Conservation (phyloP, 805 yeast species). For the Candida parachauliodes region DNA sequence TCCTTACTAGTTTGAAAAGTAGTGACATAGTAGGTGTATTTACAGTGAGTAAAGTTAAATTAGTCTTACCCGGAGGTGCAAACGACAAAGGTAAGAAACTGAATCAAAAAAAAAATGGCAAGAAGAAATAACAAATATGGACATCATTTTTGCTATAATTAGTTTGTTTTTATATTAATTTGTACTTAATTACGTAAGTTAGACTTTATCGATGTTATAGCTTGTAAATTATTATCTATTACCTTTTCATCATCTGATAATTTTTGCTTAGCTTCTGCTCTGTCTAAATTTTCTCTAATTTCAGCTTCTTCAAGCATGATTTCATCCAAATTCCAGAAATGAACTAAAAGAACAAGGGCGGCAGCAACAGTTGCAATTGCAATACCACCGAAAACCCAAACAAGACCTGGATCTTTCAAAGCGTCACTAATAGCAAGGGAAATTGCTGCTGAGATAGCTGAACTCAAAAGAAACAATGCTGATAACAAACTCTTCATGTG, state of each 20-base stretch:
- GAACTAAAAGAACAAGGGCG: constrained; percentile 27
- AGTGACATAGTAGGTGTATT: constrained; percentile 64
- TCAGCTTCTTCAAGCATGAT: constrained; percentile 37
- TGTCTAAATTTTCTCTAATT: constrained; percentile 18
- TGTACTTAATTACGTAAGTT: constrained; percentile 1
- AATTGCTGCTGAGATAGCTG: constrained; percentile 48
- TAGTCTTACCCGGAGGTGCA: constrained; percentile 49
- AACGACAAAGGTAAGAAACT: constrained; percentile 9
- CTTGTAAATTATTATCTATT: constrained; percentile 3
- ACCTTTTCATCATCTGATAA: neutral
- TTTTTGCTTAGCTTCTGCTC: constrained; percentile 1
- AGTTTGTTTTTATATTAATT: too few relatives aligned
- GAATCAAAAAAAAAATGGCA: constrained; percentile 10
- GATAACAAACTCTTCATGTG: constrained; percentile 49
- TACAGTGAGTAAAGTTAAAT: constrained; percentile 69
- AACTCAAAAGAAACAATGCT: constrained; percentile 42
- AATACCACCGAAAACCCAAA: constrained; percentile 39
- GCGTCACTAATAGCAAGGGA: constrained; percentile 41
- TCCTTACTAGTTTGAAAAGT: constrained; percentile 54
- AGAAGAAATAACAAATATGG: constrained; percentile 13
- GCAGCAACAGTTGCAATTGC: constrained; percentile 32
- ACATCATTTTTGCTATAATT: too few relatives aligned
- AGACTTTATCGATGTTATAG: constrained; percentile 7
- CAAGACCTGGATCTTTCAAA: constrained; percentile 38
- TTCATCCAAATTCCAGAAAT: constrained; percentile 36